phyloP scores from a whole-genome alignment of 345 rosid species.

The Brassica carinata region DNA sequence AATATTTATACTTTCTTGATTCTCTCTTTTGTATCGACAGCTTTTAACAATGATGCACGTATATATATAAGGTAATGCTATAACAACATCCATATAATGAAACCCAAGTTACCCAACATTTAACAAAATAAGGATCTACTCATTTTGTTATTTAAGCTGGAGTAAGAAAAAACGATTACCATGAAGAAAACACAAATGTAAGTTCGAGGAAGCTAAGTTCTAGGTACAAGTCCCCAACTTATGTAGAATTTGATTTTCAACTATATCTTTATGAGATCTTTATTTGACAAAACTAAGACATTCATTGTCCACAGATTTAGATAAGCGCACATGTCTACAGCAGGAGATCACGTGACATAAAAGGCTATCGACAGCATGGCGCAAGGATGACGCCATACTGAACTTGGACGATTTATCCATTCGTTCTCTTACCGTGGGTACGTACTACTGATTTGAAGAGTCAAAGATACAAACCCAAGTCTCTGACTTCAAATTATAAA shows the following conservation, averaged over 20 bases:
- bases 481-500: neutral
- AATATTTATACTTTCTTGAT: neutral
- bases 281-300: neutral
- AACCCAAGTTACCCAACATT: neutral
- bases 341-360: slow-evolving; percentile 1
- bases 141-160: neutral
- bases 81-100: neutral
- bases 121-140: neutral
- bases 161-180: neutral
- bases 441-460: neutral
- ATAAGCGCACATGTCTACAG: slow-evolving; percentile 8
- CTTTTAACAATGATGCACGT: neutral
- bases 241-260: neutral
- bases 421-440: neutral
- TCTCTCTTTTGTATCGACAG: neutral
- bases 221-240: neutral
- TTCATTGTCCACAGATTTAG: neutral
- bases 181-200: neutral
- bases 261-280: neutral
- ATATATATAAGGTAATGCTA: neutral
- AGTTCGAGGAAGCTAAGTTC: neutral
- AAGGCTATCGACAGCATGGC: slow-evolving; percentile 15
- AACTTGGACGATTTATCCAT: neutral
- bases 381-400: neutral
- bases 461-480: slow-evolving; percentile 22